A percentile compares a stretch with the other conserved stretches of the same genome.
Conservation (phyloP, 176 grass and related monocot genomes). For the Eleusine indica region DNA sequence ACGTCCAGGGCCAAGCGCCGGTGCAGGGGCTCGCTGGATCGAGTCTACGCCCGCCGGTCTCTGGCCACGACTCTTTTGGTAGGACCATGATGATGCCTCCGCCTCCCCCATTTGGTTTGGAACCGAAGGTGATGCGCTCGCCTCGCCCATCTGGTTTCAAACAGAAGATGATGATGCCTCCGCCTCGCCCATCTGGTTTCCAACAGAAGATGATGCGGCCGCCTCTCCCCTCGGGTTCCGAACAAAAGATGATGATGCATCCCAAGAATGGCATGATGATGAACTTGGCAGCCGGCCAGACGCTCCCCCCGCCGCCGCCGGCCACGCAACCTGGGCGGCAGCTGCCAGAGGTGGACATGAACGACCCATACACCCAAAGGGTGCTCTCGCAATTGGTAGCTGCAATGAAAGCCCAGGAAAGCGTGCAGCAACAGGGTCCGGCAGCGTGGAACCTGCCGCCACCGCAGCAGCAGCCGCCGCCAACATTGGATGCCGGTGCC, state of each 20-base stretch:
- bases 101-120: neutral
- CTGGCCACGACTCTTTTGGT: neutral
- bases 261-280: neutral
- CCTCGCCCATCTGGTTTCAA: too few species aligned
- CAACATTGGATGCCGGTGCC: neutral
- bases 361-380: neutral
- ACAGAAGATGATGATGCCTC: neutral
- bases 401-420: neutral
- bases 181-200: too few species aligned
- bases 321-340: neutral
- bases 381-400: neutral
- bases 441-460: neutral
- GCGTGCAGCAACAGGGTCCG: neutral
- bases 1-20: neutral
- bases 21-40: neutral
- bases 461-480: neutral
- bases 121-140: neutral
- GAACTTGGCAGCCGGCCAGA: neutral
- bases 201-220: too few species aligned
- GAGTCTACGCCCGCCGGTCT: neutral
- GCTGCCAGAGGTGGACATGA: neutral
- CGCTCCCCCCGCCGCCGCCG: neutral
- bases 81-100: neutral
- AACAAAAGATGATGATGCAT: neutral
- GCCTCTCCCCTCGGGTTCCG: too few species aligned